Conservation (phyloP, 1,284 basidiomycete species). For the Neotropicomus parvogracilis region DNA sequence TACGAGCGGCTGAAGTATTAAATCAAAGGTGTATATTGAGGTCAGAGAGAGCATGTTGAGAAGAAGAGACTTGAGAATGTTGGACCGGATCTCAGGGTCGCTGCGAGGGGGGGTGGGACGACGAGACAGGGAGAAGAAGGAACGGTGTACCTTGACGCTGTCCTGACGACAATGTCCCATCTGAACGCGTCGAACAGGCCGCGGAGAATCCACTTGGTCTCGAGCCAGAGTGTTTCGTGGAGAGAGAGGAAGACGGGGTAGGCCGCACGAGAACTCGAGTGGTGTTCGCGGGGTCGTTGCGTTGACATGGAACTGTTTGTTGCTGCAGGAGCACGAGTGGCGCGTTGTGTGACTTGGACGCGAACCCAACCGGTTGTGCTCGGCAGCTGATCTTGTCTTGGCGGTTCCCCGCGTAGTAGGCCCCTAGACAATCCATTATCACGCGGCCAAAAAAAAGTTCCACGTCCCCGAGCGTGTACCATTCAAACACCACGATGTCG, state of each 20-base stretch:
- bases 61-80: slow-evolving; percentile 67
- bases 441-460: not conserved
- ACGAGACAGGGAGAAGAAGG: slow-evolving; percentile 4
- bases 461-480: slow-evolving; percentile 2
- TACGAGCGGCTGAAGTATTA: slow-evolving; percentile 68
- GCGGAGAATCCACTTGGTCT: slow-evolving; percentile 51
- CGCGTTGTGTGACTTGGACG: slow-evolving; percentile 2
- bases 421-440: slow-evolving; percentile 13
- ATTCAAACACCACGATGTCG: not conserved
- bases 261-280: slow-evolving; percentile 40
- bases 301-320: slow-evolving; percentile 22
- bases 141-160: slow-evolving; percentile 44
- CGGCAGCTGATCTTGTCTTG: not conserved
- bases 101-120: slow-evolving; percentile 36
- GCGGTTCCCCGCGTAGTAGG: slow-evolving; percentile 6
- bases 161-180: slow-evolving; percentile 60
- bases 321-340: not conserved
- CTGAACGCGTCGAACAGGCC: slow-evolving; percentile 71
- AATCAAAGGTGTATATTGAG: slow-evolving; percentile 70
- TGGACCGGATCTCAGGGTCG: slow-evolving; percentile 68
- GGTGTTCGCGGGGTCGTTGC: slow-evolving; percentile 8
- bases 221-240: slow-evolving; percentile 54
- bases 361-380: slow-evolving; percentile 8
- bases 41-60: slow-evolving; percentile 66
- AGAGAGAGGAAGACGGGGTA: slow-evolving; percentile 70